Percentiles rank a stretch among this genome's conserved stretches.
These are phyloP conservation scores for Leptodermis oblonga DNA, from an alignment of 257 asterid genomes.

Conservation along the genomic window DNA sequence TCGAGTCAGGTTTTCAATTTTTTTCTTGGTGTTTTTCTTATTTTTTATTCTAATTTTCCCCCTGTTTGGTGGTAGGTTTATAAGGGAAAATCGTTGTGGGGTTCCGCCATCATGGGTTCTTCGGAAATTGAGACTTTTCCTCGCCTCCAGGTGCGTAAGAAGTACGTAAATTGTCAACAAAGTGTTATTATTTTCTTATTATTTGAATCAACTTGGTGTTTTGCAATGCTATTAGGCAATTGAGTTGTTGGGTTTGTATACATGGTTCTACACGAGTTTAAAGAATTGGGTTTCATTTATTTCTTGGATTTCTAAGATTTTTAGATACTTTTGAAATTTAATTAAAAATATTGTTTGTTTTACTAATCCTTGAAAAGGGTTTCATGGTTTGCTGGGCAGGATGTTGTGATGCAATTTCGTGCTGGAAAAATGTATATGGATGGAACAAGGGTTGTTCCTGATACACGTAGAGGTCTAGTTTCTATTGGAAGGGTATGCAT, in stretches of 20 bases:
- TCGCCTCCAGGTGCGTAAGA: constrained; percentile 41
- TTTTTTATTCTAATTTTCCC: background rate
- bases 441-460: constrained; percentile 74
- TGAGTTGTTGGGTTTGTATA: background rate
- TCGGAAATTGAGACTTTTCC: constrained; percentile 34
- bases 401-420: constrained; percentile 69
- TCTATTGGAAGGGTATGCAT: constrained; percentile 83
- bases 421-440: constrained; percentile 96
- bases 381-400: constrained; percentile 40
- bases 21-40: background rate
- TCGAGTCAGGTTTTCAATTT: background rate
- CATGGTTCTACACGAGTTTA: background rate
- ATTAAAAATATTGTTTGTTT: background rate
- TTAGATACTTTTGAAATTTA: background rate
- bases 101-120: constrained; percentile 36
- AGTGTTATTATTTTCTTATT: background rate
- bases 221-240: background rate
- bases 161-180: background rate
- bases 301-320: background rate
- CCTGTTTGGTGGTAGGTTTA: constrained; percentile 15
- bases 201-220: background rate
- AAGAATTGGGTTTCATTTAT: background rate
- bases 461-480: constrained; percentile 87
- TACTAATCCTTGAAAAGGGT: constrained; percentile 2
- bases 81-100: constrained; percentile 4